Base-by-base conservation (phyloP, 306 rosid genomes). In the Quercus variabilis region DNA sequence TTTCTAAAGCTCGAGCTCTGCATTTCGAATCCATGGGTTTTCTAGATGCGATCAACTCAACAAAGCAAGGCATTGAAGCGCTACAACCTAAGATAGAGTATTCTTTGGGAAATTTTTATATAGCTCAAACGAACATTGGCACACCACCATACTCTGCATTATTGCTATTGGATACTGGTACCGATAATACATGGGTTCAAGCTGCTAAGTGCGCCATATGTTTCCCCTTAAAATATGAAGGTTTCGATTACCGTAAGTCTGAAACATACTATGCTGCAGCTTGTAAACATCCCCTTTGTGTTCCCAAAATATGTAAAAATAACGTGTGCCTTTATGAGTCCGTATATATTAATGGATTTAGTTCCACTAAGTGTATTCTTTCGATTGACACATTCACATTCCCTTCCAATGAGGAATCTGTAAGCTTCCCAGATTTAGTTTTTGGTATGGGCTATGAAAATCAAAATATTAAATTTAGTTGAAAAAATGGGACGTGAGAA, bases 211-310 rank as follows among this genome's bases (percentile, higher is more conserved):
- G n/a, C n/a, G n/a, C n/a, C n/a, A n/a, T n/a, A n/a, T n/a, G n/a
- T n/a, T n/a, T n/a, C n/a, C n/a, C n/a, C 3, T 12, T 75, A 28
- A 75, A 15, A 64, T 14, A 10, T 41, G 78, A 70, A 60, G 23
- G 43, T 26, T 75, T 59, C 59, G 23, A 60, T 1, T 35, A 3
- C 4, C 51, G 18, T 6, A 8, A 60, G 1, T 59, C 78, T 33
- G 12, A 57, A 20, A 33, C 78, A 38, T 60, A 38, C 17, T 2
- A 21, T 7, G 41, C 60, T 3, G 8, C 60, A 23, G 23, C 38
- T 35, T 38, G 46, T 23, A 23, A 15, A 4, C 71, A 58, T 21
- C 78, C 78, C 60, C 70, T 60, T 6, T 75, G 78, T 75, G 57
- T 9, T 58, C 71, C 58, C 1, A 38, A 6, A 38, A 3, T 3